A percentile compares a stretch with the other conserved stretches of the same genome.
These are phyloP conservation scores for Vigna unguiculata DNA, from an alignment of 306 rosid species.

Conservation along the genomic window DNA sequence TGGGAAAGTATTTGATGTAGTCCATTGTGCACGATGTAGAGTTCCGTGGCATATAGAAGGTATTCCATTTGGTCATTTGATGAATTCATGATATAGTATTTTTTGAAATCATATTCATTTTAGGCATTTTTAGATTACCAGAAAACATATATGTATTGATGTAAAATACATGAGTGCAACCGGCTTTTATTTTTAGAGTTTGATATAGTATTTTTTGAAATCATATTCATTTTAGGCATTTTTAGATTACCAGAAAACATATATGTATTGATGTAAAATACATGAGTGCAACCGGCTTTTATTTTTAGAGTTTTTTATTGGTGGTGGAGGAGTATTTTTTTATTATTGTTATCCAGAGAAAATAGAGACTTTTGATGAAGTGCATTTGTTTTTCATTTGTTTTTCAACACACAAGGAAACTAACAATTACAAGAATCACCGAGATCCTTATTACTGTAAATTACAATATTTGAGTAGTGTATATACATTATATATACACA, in stretches of 20 bases:
- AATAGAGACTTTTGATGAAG: background rate
- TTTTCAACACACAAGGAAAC: background rate
- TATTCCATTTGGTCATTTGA: constrained; percentile 42
- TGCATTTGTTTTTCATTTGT: constrained; percentile 14
- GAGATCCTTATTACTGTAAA: background rate
- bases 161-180: constrained; percentile 5
- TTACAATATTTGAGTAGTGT: constrained; percentile 32
- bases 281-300: constrained; percentile 20
- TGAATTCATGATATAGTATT: constrained; percentile 21
- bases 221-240: too few species aligned
- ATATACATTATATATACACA: background rate
- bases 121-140: constrained; percentile 28
- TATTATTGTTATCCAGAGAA: constrained; percentile 19
- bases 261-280: background rate
- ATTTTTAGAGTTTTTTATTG: constrained; percentile 37
- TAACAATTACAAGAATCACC: constrained; percentile 22
- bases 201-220: too few species aligned
- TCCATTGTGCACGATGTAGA: constrained; percentile 98
- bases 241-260: too few species aligned
- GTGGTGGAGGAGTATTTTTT: constrained; percentile 9
- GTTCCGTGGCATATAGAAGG: constrained; percentile 99
- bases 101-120: constrained; percentile 17
- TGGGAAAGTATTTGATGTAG: constrained; percentile 83
- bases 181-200: constrained; percentile 29
- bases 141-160: constrained; percentile 7